Base-by-base conservation (phyloP, 2,329 filamentous ascomycete species). In the Didymosphaeria variabile region DNA sequence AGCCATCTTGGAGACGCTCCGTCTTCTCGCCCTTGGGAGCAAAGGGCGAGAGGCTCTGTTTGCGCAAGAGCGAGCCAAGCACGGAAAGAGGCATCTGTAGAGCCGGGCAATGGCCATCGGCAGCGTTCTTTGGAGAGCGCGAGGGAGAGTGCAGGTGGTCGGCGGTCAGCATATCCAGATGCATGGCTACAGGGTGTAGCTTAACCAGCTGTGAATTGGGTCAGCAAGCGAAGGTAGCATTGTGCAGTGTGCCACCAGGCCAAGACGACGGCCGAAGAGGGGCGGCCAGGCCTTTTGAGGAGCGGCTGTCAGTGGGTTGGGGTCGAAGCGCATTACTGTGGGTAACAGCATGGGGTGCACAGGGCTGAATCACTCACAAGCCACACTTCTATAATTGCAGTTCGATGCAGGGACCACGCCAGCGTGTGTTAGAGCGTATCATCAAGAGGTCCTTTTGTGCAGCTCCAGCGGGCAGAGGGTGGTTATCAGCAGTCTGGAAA, bases 151-250 rank as follows among this genome's bases (percentile, higher is more conserved):
- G 69, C 32, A 76, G 72, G 61, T 74, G 72, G 63, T 78, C 73
- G 58, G 76, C 71, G 54, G 76, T 73, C 62, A 79, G 68, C 72
- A 78, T 75, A 68, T 77, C 75, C 65, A 79, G 68, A 68, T 78
- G 69, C 74, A 77, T 79, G 54, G 64, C 64, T 58, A 65, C 34
- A 51, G 54, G 32, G 10, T 38, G 40, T 57, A 55, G 59, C 38
- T 46, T 46, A 42, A 59, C 70, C 72, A 71, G 66, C 71, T 74
- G 67, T 21, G 32, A 26, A 17, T 23, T 31, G 5, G 26, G 46
- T 64, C 44, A 67, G 61, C 59, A 61, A 9, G 23, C 51, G 50
- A 60, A 54, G 32, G 32, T 53, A 53, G 36, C 59, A 65, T 60
- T 34, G 47, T 57, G 55, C 31, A 8, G 15, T 23, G 46, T 21